These are phyloP conservation scores for Cymbopogon flexuosus DNA, from an alignment of 202 grass and related monocot species.

Conservation along the genomic window DNA sequence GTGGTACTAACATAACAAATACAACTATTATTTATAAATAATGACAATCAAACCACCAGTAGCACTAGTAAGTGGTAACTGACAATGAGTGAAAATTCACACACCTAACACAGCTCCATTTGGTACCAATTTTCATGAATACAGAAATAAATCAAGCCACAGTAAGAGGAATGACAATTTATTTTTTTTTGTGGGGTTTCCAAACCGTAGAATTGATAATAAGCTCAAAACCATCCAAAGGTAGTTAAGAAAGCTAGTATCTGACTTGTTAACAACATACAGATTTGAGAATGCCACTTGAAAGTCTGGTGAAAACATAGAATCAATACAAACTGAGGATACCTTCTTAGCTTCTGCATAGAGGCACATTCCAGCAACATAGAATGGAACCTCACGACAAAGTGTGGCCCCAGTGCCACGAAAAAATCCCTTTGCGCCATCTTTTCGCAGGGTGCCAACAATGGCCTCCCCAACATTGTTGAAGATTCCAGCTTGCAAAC, in stretches of 20 bases:
- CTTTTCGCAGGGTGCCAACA: slow-evolving; percentile 71
- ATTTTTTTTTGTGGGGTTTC: background rate
- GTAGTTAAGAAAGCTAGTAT: background rate
- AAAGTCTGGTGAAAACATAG: background rate
- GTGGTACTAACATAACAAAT: background rate
- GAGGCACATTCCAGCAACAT: slow-evolving; percentile 92
- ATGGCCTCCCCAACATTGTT: slow-evolving; percentile 93
- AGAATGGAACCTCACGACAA: slow-evolving; percentile 93
- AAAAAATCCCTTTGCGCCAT: slow-evolving; percentile 81
- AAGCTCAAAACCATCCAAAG: background rate
- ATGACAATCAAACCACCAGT: background rate
- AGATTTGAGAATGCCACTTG: background rate
- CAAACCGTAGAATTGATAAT: background rate
- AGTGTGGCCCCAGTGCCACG: slow-evolving; percentile 95
- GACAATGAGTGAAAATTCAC: background rate
- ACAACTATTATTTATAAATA: background rate
- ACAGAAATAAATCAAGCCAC: background rate
- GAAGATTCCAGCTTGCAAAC: slow-evolving; percentile 84
- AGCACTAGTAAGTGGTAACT: background rate
- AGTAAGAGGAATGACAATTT: background rate
- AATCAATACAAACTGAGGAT: background rate
- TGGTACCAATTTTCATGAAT: background rate
- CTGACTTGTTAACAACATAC: background rate
- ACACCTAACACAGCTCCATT: background rate
- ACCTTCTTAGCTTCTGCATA: slow-evolving; percentile 99